These are phyloP conservation scores for Hawksworthiomyces lignivorus DNA, from an alignment of 2,329 filamentous ascomycete genomes.

Conservation along the genomic window DNA sequence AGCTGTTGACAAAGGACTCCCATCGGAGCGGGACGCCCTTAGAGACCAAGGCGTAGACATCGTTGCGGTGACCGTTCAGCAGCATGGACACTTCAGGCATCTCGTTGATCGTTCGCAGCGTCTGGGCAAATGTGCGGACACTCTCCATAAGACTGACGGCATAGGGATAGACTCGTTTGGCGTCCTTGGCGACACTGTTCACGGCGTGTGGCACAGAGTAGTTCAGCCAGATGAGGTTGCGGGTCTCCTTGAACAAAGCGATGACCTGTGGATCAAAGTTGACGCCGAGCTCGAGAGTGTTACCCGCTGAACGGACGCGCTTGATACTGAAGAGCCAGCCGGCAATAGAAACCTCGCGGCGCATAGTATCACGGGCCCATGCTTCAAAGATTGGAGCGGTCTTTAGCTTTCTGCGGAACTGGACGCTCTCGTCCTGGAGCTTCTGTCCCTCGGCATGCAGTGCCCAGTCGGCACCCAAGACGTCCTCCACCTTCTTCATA, in stretches of 20 bases:
- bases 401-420: constrained; percentile 94
- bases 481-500: constrained; percentile 98
- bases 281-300: constrained; percentile 78
- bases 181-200: constrained; percentile 93
- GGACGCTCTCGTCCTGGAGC: constrained; percentile 78
- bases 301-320: constrained; percentile 83
- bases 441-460: constrained; percentile 93
- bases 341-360: constrained; percentile 83
- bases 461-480: constrained; percentile 90
- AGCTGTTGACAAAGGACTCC: constrained; percentile 97
- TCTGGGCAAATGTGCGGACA: constrained; percentile 87
- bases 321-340: constrained; percentile 86
- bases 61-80: constrained; percentile 84
- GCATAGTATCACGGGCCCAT: constrained; percentile 85
- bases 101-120: constrained; percentile 70
- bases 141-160: constrained; percentile 98
- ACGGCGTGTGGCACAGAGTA: constrained; percentile 92
- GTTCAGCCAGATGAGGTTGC: constrained; percentile 90
- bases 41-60: constrained; percentile 72
- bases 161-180: constrained; percentile 96
- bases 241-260: constrained; percentile 95
- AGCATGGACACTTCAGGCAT: constrained; percentile 86
- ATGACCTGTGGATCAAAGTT: constrained; percentile 98
- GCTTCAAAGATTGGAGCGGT: constrained; percentile 90
- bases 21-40: constrained; percentile 89